Evolutionary conservation across 2,329 filamentous ascomycete species (phyloP).

Genomic region (Paracoccidioides lutzii): DNA sequence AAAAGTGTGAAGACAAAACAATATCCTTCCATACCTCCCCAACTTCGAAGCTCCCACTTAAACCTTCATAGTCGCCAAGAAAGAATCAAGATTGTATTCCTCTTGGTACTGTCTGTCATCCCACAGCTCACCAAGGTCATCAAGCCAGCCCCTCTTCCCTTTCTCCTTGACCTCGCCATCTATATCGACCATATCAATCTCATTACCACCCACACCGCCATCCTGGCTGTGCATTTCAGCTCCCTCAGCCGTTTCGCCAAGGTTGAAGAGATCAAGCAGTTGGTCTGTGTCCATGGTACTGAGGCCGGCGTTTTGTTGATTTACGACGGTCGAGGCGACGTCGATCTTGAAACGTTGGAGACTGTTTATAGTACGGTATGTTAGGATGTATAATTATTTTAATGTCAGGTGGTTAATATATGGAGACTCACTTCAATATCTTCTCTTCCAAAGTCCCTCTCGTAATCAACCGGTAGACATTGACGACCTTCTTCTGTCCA

Average conservation of each 20-base stretch:
- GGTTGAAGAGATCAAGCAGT: constrained; percentile 89
- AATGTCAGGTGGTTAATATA: constrained; percentile 8
- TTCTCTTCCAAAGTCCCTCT: constrained; percentile 95
- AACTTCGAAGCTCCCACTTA: neutral
- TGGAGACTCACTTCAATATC: constrained; percentile 58
- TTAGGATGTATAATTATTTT: constrained; percentile 1
- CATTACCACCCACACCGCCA: constrained; percentile 44
- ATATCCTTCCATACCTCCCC: no score
- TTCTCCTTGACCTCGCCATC: constrained; percentile 88
- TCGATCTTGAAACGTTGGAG: constrained; percentile 99
- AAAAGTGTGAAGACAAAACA: neutral
- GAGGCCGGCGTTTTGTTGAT: constrained; percentile 93
- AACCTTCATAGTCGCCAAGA: constrained; percentile 78
- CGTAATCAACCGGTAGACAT: constrained; percentile 94
- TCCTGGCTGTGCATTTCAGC: constrained; percentile 52
- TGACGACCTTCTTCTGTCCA: constrained; percentile 98
- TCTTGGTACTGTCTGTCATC: constrained; percentile 97
- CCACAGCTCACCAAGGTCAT: constrained; percentile 92
- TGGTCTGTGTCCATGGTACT: constrained; percentile 97
- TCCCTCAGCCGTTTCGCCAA: constrained; percentile 54
- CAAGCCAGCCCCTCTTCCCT: constrained; percentile 91
- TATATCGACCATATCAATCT: constrained; percentile 73
- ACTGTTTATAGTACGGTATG: constrained; percentile 32
- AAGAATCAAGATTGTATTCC: constrained; percentile 90
- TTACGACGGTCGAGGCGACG: constrained; percentile 93